Base-by-base conservation (phyloP, 2,329 filamentous ascomycete species). In the Paecilomyces formosus region DNA sequence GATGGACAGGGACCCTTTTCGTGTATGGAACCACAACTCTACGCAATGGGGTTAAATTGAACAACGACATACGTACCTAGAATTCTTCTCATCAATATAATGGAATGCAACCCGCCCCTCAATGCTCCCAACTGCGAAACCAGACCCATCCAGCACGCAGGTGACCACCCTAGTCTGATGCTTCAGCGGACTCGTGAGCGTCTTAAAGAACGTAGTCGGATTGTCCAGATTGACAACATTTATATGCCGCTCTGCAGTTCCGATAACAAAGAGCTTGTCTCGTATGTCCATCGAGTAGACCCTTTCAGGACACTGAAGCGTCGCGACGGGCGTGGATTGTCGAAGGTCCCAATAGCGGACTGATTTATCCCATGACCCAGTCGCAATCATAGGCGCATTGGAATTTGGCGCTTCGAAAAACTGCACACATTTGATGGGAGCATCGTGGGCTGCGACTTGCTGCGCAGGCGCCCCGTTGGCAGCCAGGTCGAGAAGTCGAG, bases 61-160 rank as follows among this genome's bases (percentile, higher is more conserved):
- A 51, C 8, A 51, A 9, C 9, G 9, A 52, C 9, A 3, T n/a
- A 26, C 26, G 13, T 52, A 52, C 50, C 22, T 52, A 15, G 85
- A 75, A 71, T 96, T 89, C 75, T 93, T 93, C 50, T 95, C 91
- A 67, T 95, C 90, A 22, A 93, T 88, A 68, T 96, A 95, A 71
- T 96, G 90, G 62, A 96, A 95, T 1, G 90, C 91, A 72, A 90
- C 95, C 55, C 90, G 86, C 18, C 91, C 90, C 73, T 96, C 90
- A 67, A 95, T 94, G 68, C 88, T 92, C 55, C 91, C 90, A 53
- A 96, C 88, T 1, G 90, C 91, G 69, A 92, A 96, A 11, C 90
- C 90, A 2, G 85, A 84, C 4, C 88, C 86, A 71, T 96, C 90
- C n/a, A 85, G 85, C 72, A 95, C 95, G 77, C 90, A 94, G 75